A percentile compares a stretch with the other conserved stretches of the same genome.
Evolutionary conservation across 495 filamentous ascomycete genomes (phyloP).

Genomic region (Paragyromitra xinjiangensis): DNA sequence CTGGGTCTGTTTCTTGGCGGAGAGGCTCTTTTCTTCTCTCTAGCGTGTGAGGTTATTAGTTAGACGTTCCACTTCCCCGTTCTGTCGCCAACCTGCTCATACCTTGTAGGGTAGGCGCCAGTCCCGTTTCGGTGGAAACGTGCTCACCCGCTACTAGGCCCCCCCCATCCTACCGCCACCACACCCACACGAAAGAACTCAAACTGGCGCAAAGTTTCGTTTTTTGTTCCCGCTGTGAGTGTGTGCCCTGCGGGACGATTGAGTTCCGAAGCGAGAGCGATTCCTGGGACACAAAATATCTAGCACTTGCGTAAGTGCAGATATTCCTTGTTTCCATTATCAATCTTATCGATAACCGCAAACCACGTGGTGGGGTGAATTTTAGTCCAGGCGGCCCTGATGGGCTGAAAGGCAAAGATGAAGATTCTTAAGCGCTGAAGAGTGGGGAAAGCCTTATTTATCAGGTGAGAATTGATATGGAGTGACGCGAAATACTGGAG

Average conservation of each 20-base stretch:
- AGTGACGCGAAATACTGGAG: conserved; percentile 1
- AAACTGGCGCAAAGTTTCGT: conserved; percentile 30
- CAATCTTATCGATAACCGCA: conserved; percentile 10
- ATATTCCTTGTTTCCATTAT: conserved; percentile 33
- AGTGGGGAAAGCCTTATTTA: conserved; percentile 14
- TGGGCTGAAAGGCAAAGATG: neutral
- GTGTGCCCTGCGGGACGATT: neutral
- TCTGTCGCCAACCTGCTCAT: conserved; percentile 45
- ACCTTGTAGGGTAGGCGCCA: conserved; percentile 12
- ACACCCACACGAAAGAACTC: conserved; percentile 18
- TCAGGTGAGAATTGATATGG: neutral
- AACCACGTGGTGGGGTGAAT: neutral
- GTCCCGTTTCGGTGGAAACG: conserved; percentile 38
- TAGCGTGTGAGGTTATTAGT: neutral
- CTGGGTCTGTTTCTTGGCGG: neutral
- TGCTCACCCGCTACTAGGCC: conserved; percentile 41
- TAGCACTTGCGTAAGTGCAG: neutral
- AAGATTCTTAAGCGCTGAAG: neutral
- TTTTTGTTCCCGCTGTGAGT: neutral
- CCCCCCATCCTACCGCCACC: conserved; percentile 6
- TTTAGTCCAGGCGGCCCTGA: neutral
- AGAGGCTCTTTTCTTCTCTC: conserved; percentile 3
- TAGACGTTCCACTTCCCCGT: conserved; percentile 33
- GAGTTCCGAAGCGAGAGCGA: neutral
- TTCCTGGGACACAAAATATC: conserved; percentile 11